phyloP scores from a whole-genome alignment of 257 asterid species.

The Nicotiana tabacum region DNA sequence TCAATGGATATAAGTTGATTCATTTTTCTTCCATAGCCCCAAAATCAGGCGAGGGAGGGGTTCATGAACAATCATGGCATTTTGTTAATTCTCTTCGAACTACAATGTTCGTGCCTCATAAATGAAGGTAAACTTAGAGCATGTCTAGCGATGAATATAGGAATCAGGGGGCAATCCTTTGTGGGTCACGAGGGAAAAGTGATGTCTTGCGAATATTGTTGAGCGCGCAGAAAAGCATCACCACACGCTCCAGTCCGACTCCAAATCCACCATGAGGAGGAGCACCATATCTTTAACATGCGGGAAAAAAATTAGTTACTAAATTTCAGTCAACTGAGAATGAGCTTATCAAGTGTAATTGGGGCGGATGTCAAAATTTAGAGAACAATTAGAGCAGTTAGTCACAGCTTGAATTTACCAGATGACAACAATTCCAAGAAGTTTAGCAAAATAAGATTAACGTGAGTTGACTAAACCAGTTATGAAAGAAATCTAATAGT shows the following conservation, averaged over 20 bases:
- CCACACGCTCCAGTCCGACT: constrained; percentile 89
- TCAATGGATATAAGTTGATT: neutral
- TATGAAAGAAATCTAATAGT: neutral
- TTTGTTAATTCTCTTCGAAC: neutral
- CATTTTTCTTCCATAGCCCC: neutral
- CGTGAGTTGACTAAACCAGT: neutral
- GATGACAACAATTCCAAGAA: neutral
- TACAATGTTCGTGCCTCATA: neutral
- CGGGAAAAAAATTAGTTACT: neutral
- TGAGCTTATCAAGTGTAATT: neutral
- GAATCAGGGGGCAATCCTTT: constrained; percentile 57
- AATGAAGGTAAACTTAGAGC: neutral
- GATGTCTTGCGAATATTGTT: constrained; percentile 83
- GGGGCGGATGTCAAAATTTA: neutral
- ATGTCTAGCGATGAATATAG: neutral
- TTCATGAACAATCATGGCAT: neutral
- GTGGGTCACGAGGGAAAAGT: constrained; percentile 87
- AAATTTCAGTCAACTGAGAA: neutral
- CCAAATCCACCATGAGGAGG: constrained; percentile 95
- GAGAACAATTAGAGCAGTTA: neutral
- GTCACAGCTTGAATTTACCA: neutral
- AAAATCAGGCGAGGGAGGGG: neutral
- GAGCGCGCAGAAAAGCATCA: constrained; percentile 82
- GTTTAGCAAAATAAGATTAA: neutral
- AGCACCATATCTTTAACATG: constrained; percentile 56